Conservation (phyloP, 2,329 filamentous ascomycete genomes). For the Bretziella fagacearum region DNA sequence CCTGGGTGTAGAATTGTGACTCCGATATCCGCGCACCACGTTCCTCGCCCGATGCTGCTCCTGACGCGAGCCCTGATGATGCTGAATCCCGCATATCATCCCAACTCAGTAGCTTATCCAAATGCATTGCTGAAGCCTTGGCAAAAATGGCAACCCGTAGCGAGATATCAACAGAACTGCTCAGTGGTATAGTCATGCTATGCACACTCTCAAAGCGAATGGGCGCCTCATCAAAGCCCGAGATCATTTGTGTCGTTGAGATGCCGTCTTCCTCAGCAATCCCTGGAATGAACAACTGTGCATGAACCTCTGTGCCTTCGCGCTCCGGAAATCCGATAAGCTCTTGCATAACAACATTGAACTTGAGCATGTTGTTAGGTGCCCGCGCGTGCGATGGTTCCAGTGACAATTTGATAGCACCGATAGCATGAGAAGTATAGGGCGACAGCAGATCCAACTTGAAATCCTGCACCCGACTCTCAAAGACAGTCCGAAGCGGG, state of each 20-base stretch:
- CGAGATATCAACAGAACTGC: slow-evolving; percentile 49
- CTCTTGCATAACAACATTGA: slow-evolving; percentile 97
- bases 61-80: slow-evolving; percentile 19
- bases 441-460: slow-evolving; percentile 79
- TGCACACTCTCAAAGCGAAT: slow-evolving; percentile 95
- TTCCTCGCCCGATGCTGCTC: background rate
- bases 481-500: slow-evolving; percentile 80
- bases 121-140: slow-evolving; percentile 77
- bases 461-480: slow-evolving; percentile 88
- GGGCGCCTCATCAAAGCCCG: slow-evolving; percentile 79
- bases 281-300: slow-evolving; percentile 87
- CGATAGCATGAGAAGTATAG: slow-evolving; percentile 78
- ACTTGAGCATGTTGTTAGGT: slow-evolving; percentile 82
- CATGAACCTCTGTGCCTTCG: slow-evolving; percentile 89
- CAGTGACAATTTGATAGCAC: slow-evolving; percentile 75
- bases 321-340: slow-evolving; percentile 87
- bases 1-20: slow-evolving; percentile 81
- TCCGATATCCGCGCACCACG: slow-evolving; percentile 59
- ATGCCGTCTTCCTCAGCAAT: slow-evolving; percentile 69
- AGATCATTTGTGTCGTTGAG: slow-evolving; percentile 89
- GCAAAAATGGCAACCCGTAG: slow-evolving; percentile 84
- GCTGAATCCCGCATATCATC: slow-evolving; percentile 86
- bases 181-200: slow-evolving; percentile 84
- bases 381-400: slow-evolving; percentile 89
- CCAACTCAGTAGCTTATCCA: slow-evolving; percentile 96